Percentiles rank a stretch among this genome's conserved stretches.
Evolutionary conservation across 306 rosid genomes (phyloP).

Genomic region (Ormosia semicastrata): DNA sequence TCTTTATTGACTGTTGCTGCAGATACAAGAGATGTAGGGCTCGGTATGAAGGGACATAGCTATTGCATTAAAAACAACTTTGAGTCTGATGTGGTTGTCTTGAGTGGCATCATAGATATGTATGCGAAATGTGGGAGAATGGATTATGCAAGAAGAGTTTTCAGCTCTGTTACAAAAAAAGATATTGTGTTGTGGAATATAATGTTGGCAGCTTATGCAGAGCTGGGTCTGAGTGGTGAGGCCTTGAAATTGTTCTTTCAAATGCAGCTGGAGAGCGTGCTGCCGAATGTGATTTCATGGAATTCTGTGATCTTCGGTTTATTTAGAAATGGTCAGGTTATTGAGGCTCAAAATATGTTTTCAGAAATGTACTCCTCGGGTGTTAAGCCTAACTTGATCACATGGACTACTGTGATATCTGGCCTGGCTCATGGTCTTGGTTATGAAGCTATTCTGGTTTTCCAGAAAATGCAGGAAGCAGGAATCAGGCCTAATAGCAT

Average conservation of each 20-base stretch:
- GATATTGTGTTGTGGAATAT: constrained; percentile 85
- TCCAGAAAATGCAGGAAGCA: constrained; percentile 62
- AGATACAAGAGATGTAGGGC: constrained; percentile 43
- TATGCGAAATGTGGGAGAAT: constrained; percentile 71
- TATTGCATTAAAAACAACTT: constrained; percentile 68
- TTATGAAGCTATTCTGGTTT: constrained; percentile 51
- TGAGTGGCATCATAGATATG: constrained; percentile 62
- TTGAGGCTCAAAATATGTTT: constrained; percentile 64
- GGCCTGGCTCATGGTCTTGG: constrained; percentile 65
- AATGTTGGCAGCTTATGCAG: constrained; percentile 75
- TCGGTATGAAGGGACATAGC: constrained; percentile 68
- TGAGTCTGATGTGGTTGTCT: constrained; percentile 58
- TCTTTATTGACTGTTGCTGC: constrained; percentile 66
- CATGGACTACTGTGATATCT: constrained; percentile 75
- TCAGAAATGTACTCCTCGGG: constrained; percentile 60
- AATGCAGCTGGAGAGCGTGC: constrained; percentile 71
- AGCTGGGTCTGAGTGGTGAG: constrained; percentile 69
- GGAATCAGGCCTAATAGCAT: constrained; percentile 56
- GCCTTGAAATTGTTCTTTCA: constrained; percentile 69
- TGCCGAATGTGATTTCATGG: constrained; percentile 77
- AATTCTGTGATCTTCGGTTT: constrained; percentile 70
- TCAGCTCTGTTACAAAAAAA: constrained; percentile 33
- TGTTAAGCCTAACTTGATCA: constrained; percentile 54
- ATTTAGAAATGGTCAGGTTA: constrained; percentile 67
- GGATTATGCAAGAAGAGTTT: constrained; percentile 57